Conservation (phyloP, 73 alveolate species). For the Tetrahymena borealis region DNA sequence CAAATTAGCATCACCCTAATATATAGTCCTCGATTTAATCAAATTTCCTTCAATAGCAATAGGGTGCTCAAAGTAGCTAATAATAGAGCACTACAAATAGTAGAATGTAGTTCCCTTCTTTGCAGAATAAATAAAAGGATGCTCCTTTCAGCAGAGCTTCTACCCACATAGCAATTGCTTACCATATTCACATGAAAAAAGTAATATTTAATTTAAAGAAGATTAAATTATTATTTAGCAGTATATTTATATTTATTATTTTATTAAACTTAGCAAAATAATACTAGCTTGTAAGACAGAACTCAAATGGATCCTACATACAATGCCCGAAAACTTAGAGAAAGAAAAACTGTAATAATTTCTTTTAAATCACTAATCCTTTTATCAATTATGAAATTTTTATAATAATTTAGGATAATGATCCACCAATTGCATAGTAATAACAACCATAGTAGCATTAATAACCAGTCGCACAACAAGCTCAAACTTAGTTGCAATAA, state of each 20-base stretch:
- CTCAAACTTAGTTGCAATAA: neutral
- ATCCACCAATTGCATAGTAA: neutral
- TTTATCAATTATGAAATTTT: neutral
- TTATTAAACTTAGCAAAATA: neutral
- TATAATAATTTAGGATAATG: neutral
- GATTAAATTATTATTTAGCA: neutral
- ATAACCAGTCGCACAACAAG: neutral
- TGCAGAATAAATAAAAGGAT: neutral
- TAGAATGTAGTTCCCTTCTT: neutral
- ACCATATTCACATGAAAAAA: neutral
- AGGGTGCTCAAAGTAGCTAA: neutral
- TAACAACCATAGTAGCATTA: neutral
- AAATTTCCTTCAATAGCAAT: too few relatives aligned
- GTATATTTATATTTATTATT: too few relatives aligned
- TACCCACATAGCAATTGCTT: neutral
- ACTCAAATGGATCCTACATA: neutral
- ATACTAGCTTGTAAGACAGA: neutral
- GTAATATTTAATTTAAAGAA: neutral
- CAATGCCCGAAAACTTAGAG: neutral
- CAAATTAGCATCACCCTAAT: neutral
- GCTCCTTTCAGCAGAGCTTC: neutral
- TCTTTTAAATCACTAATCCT: neutral
- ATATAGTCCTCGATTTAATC: too few relatives aligned
- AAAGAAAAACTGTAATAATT: neutral
- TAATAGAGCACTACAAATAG: neutral